phyloP scores from a whole-genome alignment of 176 grass and related monocot species.

The Rhipidocladum racemiflorum region DNA sequence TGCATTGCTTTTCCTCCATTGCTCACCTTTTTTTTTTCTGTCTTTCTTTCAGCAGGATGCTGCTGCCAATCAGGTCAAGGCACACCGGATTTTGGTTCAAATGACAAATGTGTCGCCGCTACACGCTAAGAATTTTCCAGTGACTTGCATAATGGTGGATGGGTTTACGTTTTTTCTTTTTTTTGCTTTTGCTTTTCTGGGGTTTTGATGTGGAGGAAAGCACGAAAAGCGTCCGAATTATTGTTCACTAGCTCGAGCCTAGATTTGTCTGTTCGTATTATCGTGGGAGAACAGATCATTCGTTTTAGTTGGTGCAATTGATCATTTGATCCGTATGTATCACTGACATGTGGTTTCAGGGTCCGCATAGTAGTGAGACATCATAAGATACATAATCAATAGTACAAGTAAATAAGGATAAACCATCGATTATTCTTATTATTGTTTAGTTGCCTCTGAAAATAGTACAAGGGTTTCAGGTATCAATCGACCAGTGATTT shows the following conservation, averaged over 20 bases:
- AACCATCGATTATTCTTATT: too few species aligned
- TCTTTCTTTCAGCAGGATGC: conserved; percentile 12
- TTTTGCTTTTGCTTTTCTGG: not conserved
- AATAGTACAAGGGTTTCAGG: not conserved
- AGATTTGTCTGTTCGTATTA: not conserved
- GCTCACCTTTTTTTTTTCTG: not conserved
- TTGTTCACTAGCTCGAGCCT: not conserved
- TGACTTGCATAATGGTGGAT: not conserved
- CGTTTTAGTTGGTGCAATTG: too few species aligned
- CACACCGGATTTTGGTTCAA: conserved; percentile 20
- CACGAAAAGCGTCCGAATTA: not conserved
- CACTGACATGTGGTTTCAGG: too few species aligned
- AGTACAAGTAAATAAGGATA: too few species aligned
- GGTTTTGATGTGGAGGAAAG: conserved; percentile 27
- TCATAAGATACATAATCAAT: too few species aligned
- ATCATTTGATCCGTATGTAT: too few species aligned
- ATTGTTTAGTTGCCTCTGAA: not conserved
- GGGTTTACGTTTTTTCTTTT: conserved; percentile 9
- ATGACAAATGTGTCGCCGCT: conserved; percentile 12
- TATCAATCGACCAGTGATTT: not conserved
- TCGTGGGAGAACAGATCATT: too few species aligned
- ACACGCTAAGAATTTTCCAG: not conserved
- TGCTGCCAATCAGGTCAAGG: conserved; percentile 4
- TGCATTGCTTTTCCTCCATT: conserved; percentile 28
- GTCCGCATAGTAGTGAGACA: too few species aligned